Percentiles rank a stretch among this genome's conserved stretches.
phyloP scores from a whole-genome alignment of 2,329 filamentous ascomycete species.

The Metarhizium guizhouense region DNA sequence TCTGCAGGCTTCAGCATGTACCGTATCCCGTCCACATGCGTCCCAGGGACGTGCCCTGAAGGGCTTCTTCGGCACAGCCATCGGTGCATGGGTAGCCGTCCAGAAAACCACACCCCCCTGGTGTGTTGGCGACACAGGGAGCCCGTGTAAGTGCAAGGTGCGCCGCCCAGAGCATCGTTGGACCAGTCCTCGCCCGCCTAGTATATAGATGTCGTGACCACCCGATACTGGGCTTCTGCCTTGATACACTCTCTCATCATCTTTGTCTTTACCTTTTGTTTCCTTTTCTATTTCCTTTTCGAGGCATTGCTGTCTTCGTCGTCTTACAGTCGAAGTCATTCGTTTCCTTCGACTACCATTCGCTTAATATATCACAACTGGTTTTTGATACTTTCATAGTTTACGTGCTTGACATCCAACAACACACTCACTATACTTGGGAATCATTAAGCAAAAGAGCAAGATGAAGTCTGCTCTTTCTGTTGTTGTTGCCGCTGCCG shows the following conservation, averaged over 20 bases:
- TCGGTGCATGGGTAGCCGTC: background rate
- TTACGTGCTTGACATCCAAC: background rate
- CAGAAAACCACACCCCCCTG: background rate
- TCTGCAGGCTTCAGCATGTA: background rate
- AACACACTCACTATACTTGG: constrained; percentile 8
- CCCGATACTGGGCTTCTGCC: background rate
- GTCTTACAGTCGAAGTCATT: constrained; percentile 40
- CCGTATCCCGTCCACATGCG: background rate
- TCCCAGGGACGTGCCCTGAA: background rate
- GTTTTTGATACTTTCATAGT: constrained; percentile 1
- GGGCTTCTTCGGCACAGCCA: background rate
- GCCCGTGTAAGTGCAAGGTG: background rate
- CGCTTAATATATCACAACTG: constrained; percentile 19
- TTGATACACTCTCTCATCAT: background rate
- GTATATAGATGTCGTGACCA: constrained; percentile 5
- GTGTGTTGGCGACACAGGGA: background rate
- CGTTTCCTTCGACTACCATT: constrained; percentile 39
- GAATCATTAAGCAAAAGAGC: constrained; percentile 8
- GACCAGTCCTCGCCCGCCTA: background rate
- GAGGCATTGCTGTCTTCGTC: background rate
- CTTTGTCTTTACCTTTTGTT: background rate
- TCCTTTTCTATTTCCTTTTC: constrained; percentile 16
- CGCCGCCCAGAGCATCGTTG: background rate
- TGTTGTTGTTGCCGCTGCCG: constrained; percentile 41
- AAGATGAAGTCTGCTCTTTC: constrained; percentile 44